phyloP scores from a whole-genome alignment of 2,329 filamentous ascomycete species.

The Diaporthe nobilis region DNA sequence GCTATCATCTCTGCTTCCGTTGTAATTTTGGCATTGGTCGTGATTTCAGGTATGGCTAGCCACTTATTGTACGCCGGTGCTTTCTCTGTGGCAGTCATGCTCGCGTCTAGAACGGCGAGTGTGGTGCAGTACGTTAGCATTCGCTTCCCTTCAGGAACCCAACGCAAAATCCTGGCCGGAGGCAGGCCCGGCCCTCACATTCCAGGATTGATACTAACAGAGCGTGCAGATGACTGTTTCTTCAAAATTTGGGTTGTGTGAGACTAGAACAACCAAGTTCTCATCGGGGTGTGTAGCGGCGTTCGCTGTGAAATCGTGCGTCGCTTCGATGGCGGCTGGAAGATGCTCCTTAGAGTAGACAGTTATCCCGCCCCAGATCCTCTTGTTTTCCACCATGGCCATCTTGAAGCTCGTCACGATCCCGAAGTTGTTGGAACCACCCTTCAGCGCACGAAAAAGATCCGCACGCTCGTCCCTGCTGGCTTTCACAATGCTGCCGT shows the following conservation, averaged over 20 bases:
- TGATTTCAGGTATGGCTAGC: background rate
- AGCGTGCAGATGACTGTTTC: constrained; percentile 14
- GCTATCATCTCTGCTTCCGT: background rate
- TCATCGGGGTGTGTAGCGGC: constrained; percentile 5
- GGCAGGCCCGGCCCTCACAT: background rate
- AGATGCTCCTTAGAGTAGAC: constrained; percentile 39
- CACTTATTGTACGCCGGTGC: constrained; percentile 1
- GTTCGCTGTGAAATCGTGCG: constrained; percentile 2
- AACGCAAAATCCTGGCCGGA: background rate
- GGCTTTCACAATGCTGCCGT: constrained; percentile 6
- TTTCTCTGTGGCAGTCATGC: background rate
- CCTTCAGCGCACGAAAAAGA: constrained; percentile 53
- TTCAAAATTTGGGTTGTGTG: background rate
- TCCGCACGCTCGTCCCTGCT: background rate
- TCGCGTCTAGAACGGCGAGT: background rate
- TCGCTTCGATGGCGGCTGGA: constrained; percentile 40
- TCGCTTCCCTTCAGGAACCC: background rate
- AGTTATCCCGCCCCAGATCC: constrained; percentile 47
- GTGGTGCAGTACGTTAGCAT: background rate
- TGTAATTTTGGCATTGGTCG: background rate
- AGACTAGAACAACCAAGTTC: background rate
- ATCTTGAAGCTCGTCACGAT: constrained; percentile 48
- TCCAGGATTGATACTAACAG: background rate
- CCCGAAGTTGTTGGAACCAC: constrained; percentile 61
- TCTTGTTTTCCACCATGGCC: constrained; percentile 37